Percentiles rank a stretch among this genome's conserved stretches.
Evolutionary conservation across 345 rosid genomes (phyloP).

Genomic region (Noccaea bulbosa): DNA sequence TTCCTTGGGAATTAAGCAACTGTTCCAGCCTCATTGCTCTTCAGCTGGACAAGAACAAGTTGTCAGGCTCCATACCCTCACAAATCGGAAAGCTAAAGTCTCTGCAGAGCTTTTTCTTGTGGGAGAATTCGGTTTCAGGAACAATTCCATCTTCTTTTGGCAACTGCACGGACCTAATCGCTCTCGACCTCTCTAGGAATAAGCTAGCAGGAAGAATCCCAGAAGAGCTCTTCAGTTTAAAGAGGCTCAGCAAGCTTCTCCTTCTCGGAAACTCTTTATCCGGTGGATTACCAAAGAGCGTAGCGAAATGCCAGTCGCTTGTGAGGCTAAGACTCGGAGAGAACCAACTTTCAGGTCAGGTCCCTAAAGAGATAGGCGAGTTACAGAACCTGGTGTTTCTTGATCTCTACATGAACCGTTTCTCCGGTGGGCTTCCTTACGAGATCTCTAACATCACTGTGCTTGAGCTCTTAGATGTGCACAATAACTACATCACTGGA

Average conservation of each 20-base stretch:
- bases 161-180: conserved; percentile 76
- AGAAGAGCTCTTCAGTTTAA: conserved; percentile 76
- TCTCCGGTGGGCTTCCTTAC: conserved; percentile 73
- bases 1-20: conserved; percentile 83
- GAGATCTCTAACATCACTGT: conserved; percentile 82
- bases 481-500: conserved; percentile 81
- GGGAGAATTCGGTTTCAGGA: conserved; percentile 91
- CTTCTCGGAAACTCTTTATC: conserved; percentile 90
- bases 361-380: conserved; percentile 83
- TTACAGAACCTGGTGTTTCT: conserved; percentile 91
- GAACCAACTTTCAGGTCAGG: conserved; percentile 85
- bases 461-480: conserved; percentile 85
- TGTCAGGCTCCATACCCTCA: conserved; percentile 79
- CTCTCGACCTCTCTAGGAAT: conserved; percentile 88
- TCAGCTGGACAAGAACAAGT: conserved; percentile 90
- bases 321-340: conserved; percentile 93
- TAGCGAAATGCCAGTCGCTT: conserved; percentile 74
- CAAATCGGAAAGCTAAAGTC: conserved; percentile 70
- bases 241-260: conserved; percentile 91
- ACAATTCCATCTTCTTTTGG: conserved; percentile 82
- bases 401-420: conserved; percentile 86
- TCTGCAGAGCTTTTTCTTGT: conserved; percentile 86
- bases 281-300: conserved; percentile 62
- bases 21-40: conserved; percentile 83
- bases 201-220: conserved; percentile 88